A percentile compares a stretch with the other conserved stretches of the same genome.
phyloP scores from a whole-genome alignment of 148 eudicot species.

The Linanthus parryae region DNA sequence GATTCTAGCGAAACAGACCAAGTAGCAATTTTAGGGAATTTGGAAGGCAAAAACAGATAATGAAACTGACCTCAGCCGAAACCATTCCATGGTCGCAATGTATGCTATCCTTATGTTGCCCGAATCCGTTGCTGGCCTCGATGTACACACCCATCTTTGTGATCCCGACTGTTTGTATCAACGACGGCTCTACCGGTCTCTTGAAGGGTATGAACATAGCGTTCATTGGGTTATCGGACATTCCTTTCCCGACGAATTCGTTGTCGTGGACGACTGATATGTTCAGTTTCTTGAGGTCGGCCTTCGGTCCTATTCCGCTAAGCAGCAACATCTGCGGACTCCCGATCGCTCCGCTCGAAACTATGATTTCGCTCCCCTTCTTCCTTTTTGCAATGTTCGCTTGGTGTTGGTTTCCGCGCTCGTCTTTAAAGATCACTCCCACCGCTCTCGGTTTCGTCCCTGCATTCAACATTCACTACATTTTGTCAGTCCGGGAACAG shows the following conservation, averaged over 20 bases:
- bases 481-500: neutral
- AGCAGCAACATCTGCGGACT: conserved; percentile 84
- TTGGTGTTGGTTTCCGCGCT: conserved; percentile 51
- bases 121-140: conserved; percentile 92
- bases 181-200: conserved; percentile 48
- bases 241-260: conserved; percentile 66
- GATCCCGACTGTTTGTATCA: conserved; percentile 89
- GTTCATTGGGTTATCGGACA: conserved; percentile 85
- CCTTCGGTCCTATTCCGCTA: conserved; percentile 86
- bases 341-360: conserved; percentile 82
- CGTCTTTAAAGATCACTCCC: conserved; percentile 86
- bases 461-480: conserved; percentile 9
- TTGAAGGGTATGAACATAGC: conserved; percentile 59
- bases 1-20: neutral
- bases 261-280: conserved; percentile 63
- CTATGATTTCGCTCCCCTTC: conserved; percentile 57
- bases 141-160: conserved; percentile 80
- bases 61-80: conserved; percentile 76
- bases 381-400: conserved; percentile 39
- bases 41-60: neutral
- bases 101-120: conserved; percentile 66
- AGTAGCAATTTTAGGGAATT: neutral
- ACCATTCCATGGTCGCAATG: conserved; percentile 62
- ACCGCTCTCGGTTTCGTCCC: conserved; percentile 62
- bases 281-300: conserved; percentile 52